These are phyloP conservation scores for Misopates orontium DNA, from an alignment of 257 asterid genomes.

Conservation along the genomic window DNA sequence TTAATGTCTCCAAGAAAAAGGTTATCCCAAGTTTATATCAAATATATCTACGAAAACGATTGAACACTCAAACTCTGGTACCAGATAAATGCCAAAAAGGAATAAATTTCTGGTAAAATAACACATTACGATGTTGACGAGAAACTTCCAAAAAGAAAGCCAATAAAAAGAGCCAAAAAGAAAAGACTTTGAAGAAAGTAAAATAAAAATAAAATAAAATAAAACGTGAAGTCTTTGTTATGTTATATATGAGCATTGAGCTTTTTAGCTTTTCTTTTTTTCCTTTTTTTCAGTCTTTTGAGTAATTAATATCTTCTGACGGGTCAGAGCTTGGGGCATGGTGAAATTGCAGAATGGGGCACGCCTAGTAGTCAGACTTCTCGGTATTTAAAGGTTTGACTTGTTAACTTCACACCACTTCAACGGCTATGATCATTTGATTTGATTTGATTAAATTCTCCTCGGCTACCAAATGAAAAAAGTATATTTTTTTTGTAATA, in stretches of 20 bases:
- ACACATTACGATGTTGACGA: constrained; percentile 34
- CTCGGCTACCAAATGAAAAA: constrained; percentile 3
- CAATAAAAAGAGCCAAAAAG: constrained; percentile 14
- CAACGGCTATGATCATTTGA: constrained; percentile 29
- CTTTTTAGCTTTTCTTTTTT: constrained; percentile 37
- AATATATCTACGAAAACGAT: constrained; percentile 35
- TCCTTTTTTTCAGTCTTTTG: constrained; percentile 10
- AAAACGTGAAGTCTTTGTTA: constrained; percentile 32
- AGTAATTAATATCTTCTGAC: constrained; percentile 29
- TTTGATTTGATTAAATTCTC: too few relatives aligned
- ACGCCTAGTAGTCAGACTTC: constrained; percentile 38
- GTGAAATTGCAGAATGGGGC: constrained; percentile 34
- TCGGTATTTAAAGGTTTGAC: constrained; percentile 52
- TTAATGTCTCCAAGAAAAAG: background rate
- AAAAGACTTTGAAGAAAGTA: background rate
- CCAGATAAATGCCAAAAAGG: constrained; percentile 30
- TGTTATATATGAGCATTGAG: constrained; percentile 32
- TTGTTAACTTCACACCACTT: background rate
- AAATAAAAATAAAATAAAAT: constrained; percentile 7
- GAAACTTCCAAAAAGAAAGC: constrained; percentile 45
- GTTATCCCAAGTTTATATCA: background rate
- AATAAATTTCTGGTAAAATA: constrained; percentile 29
- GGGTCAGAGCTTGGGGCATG: constrained; percentile 47
- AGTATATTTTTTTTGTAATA: constrained; percentile 12
- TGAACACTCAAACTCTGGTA: constrained; percentile 22